Evolutionary conservation across 768 basidiomycete genomes (phyloP).

Genomic region (Trametes punicea): DNA sequence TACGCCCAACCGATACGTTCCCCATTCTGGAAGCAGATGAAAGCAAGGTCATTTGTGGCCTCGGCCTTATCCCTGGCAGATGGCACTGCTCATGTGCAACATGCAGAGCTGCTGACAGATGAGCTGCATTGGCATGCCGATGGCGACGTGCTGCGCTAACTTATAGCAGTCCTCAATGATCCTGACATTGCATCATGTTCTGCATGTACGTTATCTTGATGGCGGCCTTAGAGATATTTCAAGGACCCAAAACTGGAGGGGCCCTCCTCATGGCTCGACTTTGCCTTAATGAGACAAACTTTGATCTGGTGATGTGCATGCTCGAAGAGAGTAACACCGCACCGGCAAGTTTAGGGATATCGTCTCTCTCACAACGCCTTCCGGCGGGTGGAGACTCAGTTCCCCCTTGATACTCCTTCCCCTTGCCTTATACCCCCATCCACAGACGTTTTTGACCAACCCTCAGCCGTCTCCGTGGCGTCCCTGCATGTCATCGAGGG

Average conservation of each 20-base stretch:
- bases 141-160: background rate
- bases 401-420: background rate
- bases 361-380: constrained; percentile 15
- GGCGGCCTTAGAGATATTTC: constrained; percentile 12
- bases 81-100: background rate
- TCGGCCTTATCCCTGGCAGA: background rate
- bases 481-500: constrained; percentile 10
- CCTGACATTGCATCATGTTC: constrained; percentile 10
- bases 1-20: background rate
- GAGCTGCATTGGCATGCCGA: constrained; percentile 1
- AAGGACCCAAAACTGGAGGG: background rate
- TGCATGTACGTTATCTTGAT: constrained; percentile 13
- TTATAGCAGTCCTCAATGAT: background rate
- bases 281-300: constrained; percentile 1
- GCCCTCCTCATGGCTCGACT: constrained; percentile 4
- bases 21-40: background rate
- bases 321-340: constrained; percentile 10
- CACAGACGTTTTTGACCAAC: background rate
- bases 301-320: constrained; percentile 15
- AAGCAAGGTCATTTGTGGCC: background rate
- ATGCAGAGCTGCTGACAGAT: background rate
- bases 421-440: constrained; percentile 9
- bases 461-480: constrained; percentile 9
- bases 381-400: constrained; percentile 2
- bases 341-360: constrained; percentile 8